Conservation (phyloP, 148 eudicot genomes). For the Simmondsia chinensis region DNA sequence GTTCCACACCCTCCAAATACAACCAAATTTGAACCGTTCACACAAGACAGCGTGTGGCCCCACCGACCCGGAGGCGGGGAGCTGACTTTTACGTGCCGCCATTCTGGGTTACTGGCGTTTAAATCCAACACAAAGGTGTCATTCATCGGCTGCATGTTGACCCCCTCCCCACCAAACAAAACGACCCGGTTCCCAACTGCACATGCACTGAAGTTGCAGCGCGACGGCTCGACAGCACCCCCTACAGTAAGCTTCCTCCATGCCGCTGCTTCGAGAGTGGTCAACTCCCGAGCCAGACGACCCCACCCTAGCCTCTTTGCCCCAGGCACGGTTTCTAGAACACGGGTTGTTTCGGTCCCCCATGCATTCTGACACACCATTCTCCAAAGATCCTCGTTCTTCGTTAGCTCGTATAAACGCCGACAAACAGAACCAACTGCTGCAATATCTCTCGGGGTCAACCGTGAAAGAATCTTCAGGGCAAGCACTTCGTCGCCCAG, state of each 20-base stretch:
- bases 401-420: constrained; percentile 62
- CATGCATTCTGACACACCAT: constrained; percentile 95
- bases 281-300: constrained; percentile 78
- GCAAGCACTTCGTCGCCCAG: constrained; percentile 83
- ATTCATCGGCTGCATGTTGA: constrained; percentile 92
- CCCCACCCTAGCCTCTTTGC: constrained; percentile 94
- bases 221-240: constrained; percentile 90
- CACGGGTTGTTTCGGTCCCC: constrained; percentile 86
- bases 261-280: constrained; percentile 92
- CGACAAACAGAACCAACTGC: constrained; percentile 73
- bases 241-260: constrained; percentile 84
- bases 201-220: constrained; percentile 97
- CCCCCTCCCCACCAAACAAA: constrained; percentile 89
- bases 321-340: constrained; percentile 78
- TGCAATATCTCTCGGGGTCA: constrained; percentile 90
- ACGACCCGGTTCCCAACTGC: constrained; percentile 94
- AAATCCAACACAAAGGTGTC: constrained; percentile 90
- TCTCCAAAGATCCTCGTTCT: constrained; percentile 84
- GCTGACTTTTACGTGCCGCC: constrained; percentile 79
- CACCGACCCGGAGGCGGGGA: constrained; percentile 98
- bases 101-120: constrained; percentile 64
- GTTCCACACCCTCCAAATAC: constrained; percentile 93
- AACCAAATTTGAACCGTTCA: constrained; percentile 75
- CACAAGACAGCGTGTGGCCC: constrained; percentile 91
- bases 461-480: constrained; percentile 56